phyloP scores from a whole-genome alignment of 371 early-diverging fungal genomes.

The Apophysomyces elegans region DNA sequence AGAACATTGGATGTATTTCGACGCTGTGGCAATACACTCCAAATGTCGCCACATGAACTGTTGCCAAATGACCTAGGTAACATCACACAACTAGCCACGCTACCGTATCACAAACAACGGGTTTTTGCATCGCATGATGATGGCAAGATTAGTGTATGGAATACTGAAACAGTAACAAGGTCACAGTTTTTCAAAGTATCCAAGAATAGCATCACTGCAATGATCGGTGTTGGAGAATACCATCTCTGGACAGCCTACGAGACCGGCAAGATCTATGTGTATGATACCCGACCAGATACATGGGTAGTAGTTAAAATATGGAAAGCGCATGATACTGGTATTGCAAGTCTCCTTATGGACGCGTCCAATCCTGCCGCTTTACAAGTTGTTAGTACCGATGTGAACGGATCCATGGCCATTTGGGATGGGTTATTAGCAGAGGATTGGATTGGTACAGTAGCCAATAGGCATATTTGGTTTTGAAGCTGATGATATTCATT shows the following conservation, averaged over 20 bases:
- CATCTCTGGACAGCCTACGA: conserved; percentile 82
- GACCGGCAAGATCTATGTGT: conserved; percentile 82
- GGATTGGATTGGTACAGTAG: conserved; percentile 66
- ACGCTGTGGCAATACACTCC: background rate
- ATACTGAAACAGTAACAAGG: conserved; percentile 50
- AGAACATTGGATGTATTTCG: conserved; percentile 21
- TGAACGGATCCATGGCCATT: conserved; percentile 64
- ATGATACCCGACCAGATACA: conserved; percentile 60
- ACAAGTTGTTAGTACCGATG: conserved; percentile 64
- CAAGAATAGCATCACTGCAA: conserved; percentile 69
- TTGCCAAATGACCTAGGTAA: conserved; percentile 61
- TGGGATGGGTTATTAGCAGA: conserved; percentile 78
- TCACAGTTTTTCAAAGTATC: conserved; percentile 59
- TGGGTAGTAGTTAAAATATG: conserved; percentile 77
- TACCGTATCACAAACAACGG: conserved; percentile 44
- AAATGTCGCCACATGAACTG: conserved; percentile 28
- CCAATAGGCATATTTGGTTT: background rate
- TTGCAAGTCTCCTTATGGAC: conserved; percentile 62
- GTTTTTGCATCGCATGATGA: conserved; percentile 82
- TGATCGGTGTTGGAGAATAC: conserved; percentile 64
- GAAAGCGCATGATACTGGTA: conserved; percentile 65
- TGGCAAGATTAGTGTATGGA: conserved; percentile 81
- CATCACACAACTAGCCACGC: conserved; percentile 62
- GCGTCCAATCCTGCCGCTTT: conserved; percentile 50
- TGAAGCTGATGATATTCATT: background rate